Conservation (phyloP, 176 grass and related monocot species). For the Oropetium thomaeum region DNA sequence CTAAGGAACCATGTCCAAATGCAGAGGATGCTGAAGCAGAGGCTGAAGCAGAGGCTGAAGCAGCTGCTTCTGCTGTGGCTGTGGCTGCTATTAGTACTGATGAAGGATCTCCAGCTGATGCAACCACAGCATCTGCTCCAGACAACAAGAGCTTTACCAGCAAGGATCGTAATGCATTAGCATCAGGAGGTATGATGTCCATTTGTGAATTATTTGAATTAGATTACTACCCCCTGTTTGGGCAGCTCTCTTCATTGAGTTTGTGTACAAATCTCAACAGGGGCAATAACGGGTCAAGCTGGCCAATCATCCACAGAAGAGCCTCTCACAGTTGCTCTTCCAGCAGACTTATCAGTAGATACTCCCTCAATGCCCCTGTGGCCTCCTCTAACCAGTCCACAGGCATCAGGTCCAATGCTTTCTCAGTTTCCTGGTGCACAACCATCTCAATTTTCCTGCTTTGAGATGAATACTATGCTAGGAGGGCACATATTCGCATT, state of each 20-base stretch:
- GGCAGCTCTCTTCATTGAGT: constrained; percentile 32
- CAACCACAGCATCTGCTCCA: constrained; percentile 41
- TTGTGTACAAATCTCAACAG: constrained; percentile 33
- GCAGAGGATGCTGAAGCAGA: constrained; percentile 62
- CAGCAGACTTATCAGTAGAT: constrained; percentile 93
- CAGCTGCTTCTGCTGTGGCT: constrained; percentile 91
- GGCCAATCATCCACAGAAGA: constrained; percentile 71
- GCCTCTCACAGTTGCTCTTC: constrained; percentile 73
- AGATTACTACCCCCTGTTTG: constrained; percentile 11
- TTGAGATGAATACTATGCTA: constrained; percentile 82
- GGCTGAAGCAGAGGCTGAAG: constrained; percentile 76
- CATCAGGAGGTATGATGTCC: constrained; percentile 59
- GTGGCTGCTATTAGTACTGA: constrained; percentile 91
- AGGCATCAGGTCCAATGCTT: constrained; percentile 68
- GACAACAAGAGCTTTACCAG: constrained; percentile 59
- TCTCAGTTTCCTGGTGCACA: constrained; percentile 71
- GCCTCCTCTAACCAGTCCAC: constrained; percentile 78
- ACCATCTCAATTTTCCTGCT: constrained; percentile 84
- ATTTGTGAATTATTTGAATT: constrained; percentile 24
- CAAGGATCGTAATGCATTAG: constrained; percentile 46
- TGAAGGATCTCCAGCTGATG: constrained; percentile 60
- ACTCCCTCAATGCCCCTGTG: constrained; percentile 74
- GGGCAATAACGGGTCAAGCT: constrained; percentile 35
- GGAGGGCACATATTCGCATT: constrained; percentile 75
- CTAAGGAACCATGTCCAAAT: constrained; percentile 43